Base-by-base conservation (phyloP, 2,329 filamentous ascomycete species). In the Lachnum nothofagi region DNA sequence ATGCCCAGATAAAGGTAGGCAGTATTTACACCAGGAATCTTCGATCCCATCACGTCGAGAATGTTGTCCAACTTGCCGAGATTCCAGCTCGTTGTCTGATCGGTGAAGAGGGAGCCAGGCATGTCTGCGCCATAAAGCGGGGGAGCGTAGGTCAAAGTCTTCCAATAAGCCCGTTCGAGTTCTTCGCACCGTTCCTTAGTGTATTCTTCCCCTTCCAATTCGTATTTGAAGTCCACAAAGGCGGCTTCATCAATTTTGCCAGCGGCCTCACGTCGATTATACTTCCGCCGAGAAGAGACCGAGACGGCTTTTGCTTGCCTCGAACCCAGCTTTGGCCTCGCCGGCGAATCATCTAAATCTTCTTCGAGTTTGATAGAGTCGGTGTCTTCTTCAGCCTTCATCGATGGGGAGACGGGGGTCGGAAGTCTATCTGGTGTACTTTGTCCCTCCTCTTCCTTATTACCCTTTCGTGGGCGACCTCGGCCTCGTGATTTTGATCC, bases 1-100 rank as follows among this genome's bases (percentile, higher is more conserved):
- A 98, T 98, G 37, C 93, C 93, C 51, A 98, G 77, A 65, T 98
- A 98, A 1, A 98, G 79, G 64, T 98, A 98, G 2, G 93, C 91
- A 1, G 91, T 98, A 64, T 98, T 98, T 64, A 98, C 94, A 58
- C 93, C 93, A 3, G 93, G 94, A 7, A 98, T 89, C 60, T 96
- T 95, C 48, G 90, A 91, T 5, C 93, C 93, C 2, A 98, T 76
- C 3, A 96, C 88, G 67, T 98, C 93, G 33, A 98, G 78, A 48
- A 98, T 72, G 60, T 97, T 98, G 10, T 89, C 88, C 24, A 98
- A 77, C 65, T 95, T 94, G 60, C 94, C 93, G 38, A 98, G 81
- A 60, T 98, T 98, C 93, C 93, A 98, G 25, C 74, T 76, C 5
- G 87, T 85, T 2, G 85, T 90, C 2, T 79, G 77, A 38, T 97